phyloP scores from a whole-genome alignment of 2,329 filamentous ascomycete genomes.

The Dactylellina haptotyla region DNA sequence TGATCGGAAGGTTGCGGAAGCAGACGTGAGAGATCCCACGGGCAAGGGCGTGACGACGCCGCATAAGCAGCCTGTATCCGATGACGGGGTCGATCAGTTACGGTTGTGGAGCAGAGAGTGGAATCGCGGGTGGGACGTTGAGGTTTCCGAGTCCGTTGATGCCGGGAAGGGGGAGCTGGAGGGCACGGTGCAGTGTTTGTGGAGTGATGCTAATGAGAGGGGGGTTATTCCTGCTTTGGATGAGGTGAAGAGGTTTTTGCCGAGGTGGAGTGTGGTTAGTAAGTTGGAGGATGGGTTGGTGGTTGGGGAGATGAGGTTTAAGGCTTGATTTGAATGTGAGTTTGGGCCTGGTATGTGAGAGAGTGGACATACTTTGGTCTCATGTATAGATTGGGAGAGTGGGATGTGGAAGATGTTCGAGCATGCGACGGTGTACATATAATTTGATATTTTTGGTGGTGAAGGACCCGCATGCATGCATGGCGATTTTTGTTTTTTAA shows the following conservation, averaged over 20 bases:
- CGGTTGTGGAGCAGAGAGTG: constrained; percentile 85
- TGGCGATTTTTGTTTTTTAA: not conserved
- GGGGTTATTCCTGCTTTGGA: constrained; percentile 82
- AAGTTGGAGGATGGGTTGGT: constrained; percentile 83
- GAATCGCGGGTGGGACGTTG: constrained; percentile 78
- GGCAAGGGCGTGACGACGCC: constrained; percentile 72
- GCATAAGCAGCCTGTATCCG: constrained; percentile 67
- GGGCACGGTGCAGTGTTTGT: constrained; percentile 79
- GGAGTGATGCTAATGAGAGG: constrained; percentile 81
- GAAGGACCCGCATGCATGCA: no score
- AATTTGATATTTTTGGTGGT: not conserved
- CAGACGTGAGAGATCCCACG: constrained; percentile 60
- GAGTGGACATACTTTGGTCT: not conserved
- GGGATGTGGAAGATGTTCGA: not conserved
- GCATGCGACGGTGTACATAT: not conserved
- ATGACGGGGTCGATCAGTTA: constrained; percentile 73
- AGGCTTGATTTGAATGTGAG: constrained; percentile 8
- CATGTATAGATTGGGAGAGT: no score
- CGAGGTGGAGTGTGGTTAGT: constrained; percentile 79
- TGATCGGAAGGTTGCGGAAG: constrained; percentile 4
- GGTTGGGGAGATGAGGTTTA: constrained; percentile 67
- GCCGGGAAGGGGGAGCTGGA: constrained; percentile 62
- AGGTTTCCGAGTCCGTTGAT: constrained; percentile 64
- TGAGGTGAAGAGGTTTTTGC: constrained; percentile 79
- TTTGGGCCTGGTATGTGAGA: no score